phyloP scores from a whole-genome alignment of 1,284 basidiomycete genomes.

The Vanrija sp. region DNA sequence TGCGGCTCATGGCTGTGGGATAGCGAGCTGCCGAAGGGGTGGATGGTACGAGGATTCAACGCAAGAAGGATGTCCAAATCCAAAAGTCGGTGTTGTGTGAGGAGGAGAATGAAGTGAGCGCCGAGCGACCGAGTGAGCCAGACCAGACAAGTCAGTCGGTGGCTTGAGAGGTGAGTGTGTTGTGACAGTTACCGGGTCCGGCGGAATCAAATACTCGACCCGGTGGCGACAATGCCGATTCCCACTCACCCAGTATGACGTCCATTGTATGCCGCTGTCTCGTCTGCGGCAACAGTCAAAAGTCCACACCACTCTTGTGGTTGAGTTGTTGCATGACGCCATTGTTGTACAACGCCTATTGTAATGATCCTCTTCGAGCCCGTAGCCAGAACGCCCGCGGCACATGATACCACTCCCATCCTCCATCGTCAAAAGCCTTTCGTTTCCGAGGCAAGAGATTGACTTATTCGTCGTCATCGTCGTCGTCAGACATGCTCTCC shows the following conservation, averaged over 20 bases:
- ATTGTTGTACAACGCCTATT: slow-evolving; percentile 2
- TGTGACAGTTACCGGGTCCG: no score
- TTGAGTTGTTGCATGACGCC: slow-evolving; percentile 1
- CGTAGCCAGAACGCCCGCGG: no score
- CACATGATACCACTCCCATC: not conserved
- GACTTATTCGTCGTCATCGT: slow-evolving; percentile 30
- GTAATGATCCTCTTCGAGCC: no score
- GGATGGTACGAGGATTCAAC: not conserved
- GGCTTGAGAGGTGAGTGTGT: not conserved
- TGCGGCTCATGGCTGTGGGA: no score
- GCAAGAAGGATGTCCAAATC: not conserved
- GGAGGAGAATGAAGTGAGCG: not conserved
- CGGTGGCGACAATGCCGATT: no score
- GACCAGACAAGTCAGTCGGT: no score
- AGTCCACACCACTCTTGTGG: no score
- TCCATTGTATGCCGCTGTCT: no score
- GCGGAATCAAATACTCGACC: no score
- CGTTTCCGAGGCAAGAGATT: not conserved
- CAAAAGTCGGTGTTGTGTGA: no score
- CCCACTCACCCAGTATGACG: no score
- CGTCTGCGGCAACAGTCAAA: no score
- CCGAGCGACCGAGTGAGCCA: not conserved
- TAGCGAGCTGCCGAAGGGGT: not conserved
- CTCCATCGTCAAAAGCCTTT: not conserved
- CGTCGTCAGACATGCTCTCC: slow-evolving; percentile 47